Evolutionary conservation across 2,329 filamentous ascomycete species (phyloP).

Genomic region (Fusarium sp.): DNA sequence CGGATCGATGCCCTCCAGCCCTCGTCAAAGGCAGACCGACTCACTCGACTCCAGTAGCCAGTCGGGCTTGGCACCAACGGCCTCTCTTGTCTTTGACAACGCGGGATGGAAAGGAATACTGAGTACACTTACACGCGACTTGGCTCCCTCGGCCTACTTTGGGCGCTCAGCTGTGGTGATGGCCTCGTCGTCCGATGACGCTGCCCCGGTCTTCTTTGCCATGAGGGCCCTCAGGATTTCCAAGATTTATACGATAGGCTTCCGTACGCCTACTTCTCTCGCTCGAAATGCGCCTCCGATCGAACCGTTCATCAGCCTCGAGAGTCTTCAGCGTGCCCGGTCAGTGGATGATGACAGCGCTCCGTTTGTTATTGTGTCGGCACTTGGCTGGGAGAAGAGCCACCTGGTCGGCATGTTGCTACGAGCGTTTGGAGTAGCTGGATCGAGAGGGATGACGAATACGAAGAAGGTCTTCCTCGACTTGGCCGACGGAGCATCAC

Average conservation of each 20-base stretch:
- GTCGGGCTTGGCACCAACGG: constrained; percentile 56
- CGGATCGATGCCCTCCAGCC: constrained; percentile 58
- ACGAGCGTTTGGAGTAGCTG: constrained; percentile 68
- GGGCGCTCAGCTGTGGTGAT: constrained; percentile 78
- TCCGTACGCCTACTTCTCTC: constrained; percentile 69
- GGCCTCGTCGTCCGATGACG: constrained; percentile 75
- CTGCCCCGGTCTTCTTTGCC: constrained; percentile 79
- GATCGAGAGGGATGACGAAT: constrained; percentile 46
- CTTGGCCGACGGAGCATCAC: constrained; percentile 65
- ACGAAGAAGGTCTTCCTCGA: constrained; percentile 79
- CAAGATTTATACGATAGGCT: constrained; percentile 84
- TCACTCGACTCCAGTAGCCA: constrained; percentile 38
- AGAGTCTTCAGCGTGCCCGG: constrained; percentile 64
- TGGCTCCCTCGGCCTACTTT: constrained; percentile 81
- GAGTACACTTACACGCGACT: constrained; percentile 79
- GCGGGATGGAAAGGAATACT: constrained; percentile 86
- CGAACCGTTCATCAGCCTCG: constrained; percentile 80
- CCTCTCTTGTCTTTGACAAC: constrained; percentile 76
- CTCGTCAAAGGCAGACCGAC: constrained; percentile 50
- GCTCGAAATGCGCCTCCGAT: constrained; percentile 70
- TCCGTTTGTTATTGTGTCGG: constrained; percentile 83
- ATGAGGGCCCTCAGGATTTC: constrained; percentile 77
- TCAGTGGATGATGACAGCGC: constrained; percentile 60
- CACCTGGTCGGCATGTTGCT: constrained; percentile 79
- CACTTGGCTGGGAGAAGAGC: constrained; percentile 78